Evolutionary conservation across 495 filamentous ascomycete species (phyloP).

Genomic region (Wilcoxina mikolae): DNA sequence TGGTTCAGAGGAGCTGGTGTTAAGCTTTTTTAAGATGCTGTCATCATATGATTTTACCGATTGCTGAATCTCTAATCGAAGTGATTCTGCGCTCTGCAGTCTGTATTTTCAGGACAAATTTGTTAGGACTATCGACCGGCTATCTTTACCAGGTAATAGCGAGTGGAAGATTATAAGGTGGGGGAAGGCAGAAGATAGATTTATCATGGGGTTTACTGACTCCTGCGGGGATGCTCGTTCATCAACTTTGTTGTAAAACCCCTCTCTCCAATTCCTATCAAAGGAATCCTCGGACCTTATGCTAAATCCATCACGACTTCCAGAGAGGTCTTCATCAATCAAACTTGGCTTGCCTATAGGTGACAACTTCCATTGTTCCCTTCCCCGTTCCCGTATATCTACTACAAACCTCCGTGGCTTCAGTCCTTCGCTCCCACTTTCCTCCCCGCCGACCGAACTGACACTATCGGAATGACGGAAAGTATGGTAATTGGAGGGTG

Average conservation of each 20-base stretch:
- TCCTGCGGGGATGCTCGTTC: background rate
- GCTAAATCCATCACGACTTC: constrained; percentile 1
- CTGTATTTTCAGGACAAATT: background rate
- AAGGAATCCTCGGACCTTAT: constrained; percentile 3
- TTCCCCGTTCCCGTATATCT: background rate
- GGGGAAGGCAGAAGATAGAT: too few relatives aligned
- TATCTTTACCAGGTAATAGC: background rate
- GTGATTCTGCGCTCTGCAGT: constrained; percentile 18
- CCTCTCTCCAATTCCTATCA: constrained; percentile 1
- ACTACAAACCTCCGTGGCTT: background rate
- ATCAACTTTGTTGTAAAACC: constrained; percentile 2
- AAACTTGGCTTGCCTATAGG: constrained; percentile 1
- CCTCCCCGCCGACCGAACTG: background rate
- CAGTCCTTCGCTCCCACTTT: background rate
- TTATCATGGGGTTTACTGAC: background rate
- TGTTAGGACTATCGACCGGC: background rate
- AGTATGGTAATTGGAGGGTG: background rate
- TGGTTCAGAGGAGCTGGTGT: constrained; percentile 22
- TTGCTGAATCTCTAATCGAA: constrained; percentile 17
- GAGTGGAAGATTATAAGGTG: too few relatives aligned
- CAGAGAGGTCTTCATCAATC: background rate
- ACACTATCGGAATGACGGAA: background rate
- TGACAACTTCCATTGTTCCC: background rate
- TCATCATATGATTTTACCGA: constrained; percentile 22
- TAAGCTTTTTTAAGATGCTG: constrained; percentile 23